Base-by-base conservation (phyloP, 2,329 filamentous ascomycete species). In the Cladophialophora exuberans region DNA sequence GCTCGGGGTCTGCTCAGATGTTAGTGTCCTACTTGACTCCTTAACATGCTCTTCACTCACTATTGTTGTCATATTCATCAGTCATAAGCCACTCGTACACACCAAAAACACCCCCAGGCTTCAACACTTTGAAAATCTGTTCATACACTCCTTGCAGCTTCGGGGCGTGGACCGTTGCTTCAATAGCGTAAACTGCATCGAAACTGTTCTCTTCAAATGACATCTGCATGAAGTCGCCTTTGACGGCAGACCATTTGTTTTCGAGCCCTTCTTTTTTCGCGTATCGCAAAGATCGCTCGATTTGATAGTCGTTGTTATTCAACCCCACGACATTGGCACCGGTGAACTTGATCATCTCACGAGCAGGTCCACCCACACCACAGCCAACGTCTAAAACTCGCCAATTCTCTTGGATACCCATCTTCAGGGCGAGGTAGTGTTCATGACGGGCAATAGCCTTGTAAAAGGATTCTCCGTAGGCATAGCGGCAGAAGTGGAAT, bases 21-120 rank as follows among this genome's bases (percentile, higher is more conserved):
- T 39, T 6, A 39, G 35, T 4, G n/a, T 39, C 35, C 22, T 7
- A 9, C 22, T 10, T n/a, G 5, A 20, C 7, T 9, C 4, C 15
- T n/a, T n/a, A n/a, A 20, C 6, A 2, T 9, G 15, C 13, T 11
- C 22, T 20, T 39, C 18, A 39, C 35, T 39, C 15, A 39, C 97
- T 91, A 57, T 88, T 80, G 71, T 96, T 93, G 77, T 97, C 88
- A 75, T 97, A 99, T 20, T 86, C 79, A 61, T 97, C 92, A 5
- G 92, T 97, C 94, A 99, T 97, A 69, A 97, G 81, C 94, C 94
- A 97, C 76, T 99, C 94, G 76, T 97, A 99, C 48, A 97, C 93
- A 70, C 93, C 94, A 67, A 97, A 99, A 47, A 90, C 80, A 72
- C 94, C 93, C 57, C 94, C 94, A 17, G 94, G 94, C 82, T 97